Evolutionary conservation across 2,329 filamentous ascomycete genomes (phyloP), one percentile per base, ranked within the genome.

Genomic region (Xylariaceae sp.): DNA sequence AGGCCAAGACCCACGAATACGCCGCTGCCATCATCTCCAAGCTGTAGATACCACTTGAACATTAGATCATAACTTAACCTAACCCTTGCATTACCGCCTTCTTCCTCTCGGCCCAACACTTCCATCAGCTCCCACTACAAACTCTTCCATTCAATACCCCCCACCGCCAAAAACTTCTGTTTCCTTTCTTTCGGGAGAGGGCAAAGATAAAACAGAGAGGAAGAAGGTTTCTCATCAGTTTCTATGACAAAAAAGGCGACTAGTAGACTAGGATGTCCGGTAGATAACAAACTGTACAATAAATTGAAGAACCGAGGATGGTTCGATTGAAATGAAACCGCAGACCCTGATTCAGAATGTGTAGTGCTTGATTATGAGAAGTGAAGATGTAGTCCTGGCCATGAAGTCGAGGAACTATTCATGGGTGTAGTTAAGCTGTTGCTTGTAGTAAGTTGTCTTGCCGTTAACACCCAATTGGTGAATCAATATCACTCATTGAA

Each of bases 1-100:
- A 92, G 82, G 85, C 94, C 71, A 96, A 95, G 87, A 99, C 94
- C 61, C 81, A 88, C 79, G 90, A 99, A 81, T 99, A 95, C 77
- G 91, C 94, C 60, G 83, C 83, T 62, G 93, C 94, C 68, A 97
- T 99, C 74, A 97, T 97, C 77, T 74, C 75, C 67, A 85, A 80
- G 76, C 76, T 86, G 77, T 85, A 81, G 76, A 74, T 72, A 71
- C 67, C 62, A 44, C 51, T 45, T 42, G 9, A 42, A 30, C 23
- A 53, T 18, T 62, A 47, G 50, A 15, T 55, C 44, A 18, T 55
- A 30, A 30, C 23, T 37, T 51, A 13, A 61, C 51, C 55, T 57
- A 64, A 55, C 53, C 55, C 66, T 56, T 59, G 60, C 5, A 48
- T 45, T 37, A 3, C 51, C 35, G 30, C 15, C 39, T 30, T 45